A percentile compares a stretch with the other conserved stretches of the same genome.
Evolutionary conservation across 1,139 yeast species (phyloP).

Genomic region (Spathaspora sp.): DNA sequence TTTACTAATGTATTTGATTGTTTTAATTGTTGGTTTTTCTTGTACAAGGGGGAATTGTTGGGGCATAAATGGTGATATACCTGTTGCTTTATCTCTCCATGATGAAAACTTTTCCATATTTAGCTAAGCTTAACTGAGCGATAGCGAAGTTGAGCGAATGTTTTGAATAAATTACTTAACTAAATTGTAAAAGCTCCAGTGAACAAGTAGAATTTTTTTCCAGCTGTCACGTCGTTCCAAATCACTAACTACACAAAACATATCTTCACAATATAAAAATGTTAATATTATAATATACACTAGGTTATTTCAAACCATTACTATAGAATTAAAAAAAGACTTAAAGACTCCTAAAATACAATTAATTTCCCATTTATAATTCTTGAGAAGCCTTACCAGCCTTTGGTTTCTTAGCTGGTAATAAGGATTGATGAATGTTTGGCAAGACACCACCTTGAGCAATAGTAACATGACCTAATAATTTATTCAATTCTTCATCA

Average conservation of each 20-base stretch:
- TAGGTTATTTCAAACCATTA: not conserved
- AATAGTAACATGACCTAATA: conserved; percentile 88
- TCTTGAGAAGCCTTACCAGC: conserved; percentile 80
- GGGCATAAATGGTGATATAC: conserved; percentile 78
- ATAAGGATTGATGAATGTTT: conserved; percentile 92
- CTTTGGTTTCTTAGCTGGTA: conserved; percentile 90
- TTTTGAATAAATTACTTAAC: not conserved
- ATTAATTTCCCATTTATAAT: conserved; percentile 23
- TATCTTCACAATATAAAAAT: conserved; percentile 2
- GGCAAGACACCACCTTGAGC: conserved; percentile 99
- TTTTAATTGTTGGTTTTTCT: conserved; percentile 6
- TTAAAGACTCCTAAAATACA: not conserved
- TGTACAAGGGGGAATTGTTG: conserved; percentile 19
- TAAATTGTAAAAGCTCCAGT: too few relatives aligned
- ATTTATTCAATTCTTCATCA: conserved; percentile 54
- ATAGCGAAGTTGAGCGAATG: not conserved
- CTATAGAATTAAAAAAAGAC: conserved; percentile 5
- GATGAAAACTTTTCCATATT: conserved; percentile 73
- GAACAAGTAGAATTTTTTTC: too few relatives aligned
- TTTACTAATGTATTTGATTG: conserved; percentile 11
- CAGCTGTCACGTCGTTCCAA: too few relatives aligned
- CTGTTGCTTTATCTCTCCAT: conserved; percentile 80
- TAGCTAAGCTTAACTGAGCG: too few relatives aligned
- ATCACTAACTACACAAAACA: not conserved
- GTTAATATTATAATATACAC: conserved; percentile 6